Evolutionary conservation across 177 flowering plant genomes (phyloP).

Genomic region (Vitis hybrid): DNA sequence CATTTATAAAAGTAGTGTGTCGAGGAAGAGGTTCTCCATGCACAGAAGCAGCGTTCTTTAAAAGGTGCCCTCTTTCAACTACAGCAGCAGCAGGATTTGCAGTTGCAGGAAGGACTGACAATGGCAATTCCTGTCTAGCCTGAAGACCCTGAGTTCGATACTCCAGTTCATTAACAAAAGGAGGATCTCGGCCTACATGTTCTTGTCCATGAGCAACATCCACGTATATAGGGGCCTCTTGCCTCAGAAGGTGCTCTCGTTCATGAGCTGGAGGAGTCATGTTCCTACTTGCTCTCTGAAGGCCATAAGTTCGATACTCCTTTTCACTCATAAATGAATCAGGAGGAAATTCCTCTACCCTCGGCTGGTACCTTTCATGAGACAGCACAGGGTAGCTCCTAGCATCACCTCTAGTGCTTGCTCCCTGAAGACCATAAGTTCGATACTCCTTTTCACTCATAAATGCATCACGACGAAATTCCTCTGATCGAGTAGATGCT

Average conservation of each 20-base stretch:
- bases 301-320: slow-evolving; percentile 65
- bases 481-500: slow-evolving; percentile 20
- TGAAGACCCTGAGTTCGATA: slow-evolving; percentile 33
- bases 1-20: slow-evolving; percentile 19
- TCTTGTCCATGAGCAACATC: slow-evolving; percentile 18
- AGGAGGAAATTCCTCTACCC: slow-evolving; percentile 23
- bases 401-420: slow-evolving; percentile 15
- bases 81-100: slow-evolving; percentile 18
- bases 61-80: background rate
- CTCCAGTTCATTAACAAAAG: slow-evolving; percentile 30
- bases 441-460: slow-evolving; percentile 63
- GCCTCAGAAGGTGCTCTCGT: slow-evolving; percentile 25
- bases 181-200: slow-evolving; percentile 23
- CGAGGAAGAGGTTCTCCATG: too few species aligned
- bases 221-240: slow-evolving; percentile 13
- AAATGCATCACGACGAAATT: slow-evolving; percentile 33
- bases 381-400: slow-evolving; percentile 18
- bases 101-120: slow-evolving; percentile 17
- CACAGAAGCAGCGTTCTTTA: too few species aligned
- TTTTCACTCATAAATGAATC: slow-evolving; percentile 54
- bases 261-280: slow-evolving; percentile 26
- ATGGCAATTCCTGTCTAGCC: slow-evolving; percentile 17
- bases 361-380: slow-evolving; percentile 30
- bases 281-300: slow-evolving; percentile 33
- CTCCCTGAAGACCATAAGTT: slow-evolving; percentile 52